phyloP scores from a whole-genome alignment of 768 basidiomycete species.

The Grammothele lineata region DNA sequence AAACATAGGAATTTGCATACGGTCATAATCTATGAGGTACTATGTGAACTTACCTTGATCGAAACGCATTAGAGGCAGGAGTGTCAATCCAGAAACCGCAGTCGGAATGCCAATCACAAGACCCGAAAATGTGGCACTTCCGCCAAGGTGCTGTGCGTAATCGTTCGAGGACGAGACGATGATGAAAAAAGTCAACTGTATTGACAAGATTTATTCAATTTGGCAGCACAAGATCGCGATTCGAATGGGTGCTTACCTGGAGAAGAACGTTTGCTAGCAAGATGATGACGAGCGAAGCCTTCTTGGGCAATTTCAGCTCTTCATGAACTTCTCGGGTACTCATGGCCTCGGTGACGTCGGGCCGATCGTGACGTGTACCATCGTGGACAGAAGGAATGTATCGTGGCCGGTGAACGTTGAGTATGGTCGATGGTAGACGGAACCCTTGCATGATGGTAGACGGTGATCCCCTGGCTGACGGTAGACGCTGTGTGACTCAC shows the following conservation, averaged over 20 bases:
- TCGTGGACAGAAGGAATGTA: not conserved
- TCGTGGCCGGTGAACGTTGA: not conserved
- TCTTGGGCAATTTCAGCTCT: slow-evolving; percentile 47
- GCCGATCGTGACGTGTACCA: not conserved
- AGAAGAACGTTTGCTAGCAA: slow-evolving; percentile 40
- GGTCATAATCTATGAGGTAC: no score
- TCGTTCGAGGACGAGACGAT: slow-evolving; percentile 62
- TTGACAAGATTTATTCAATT: no score
- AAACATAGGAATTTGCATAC: no score
- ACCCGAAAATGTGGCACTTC: slow-evolving; percentile 65
- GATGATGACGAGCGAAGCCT: slow-evolving; percentile 41
- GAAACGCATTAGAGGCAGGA: slow-evolving; percentile 50
- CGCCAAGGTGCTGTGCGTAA: slow-evolving; percentile 60
- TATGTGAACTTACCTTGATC: slow-evolving; percentile 56
- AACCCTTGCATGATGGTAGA: slow-evolving; percentile 6
- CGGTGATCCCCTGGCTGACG: no score
- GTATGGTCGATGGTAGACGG: slow-evolving; percentile 6
- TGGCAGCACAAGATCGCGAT: no score
- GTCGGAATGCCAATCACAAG: slow-evolving; percentile 66
- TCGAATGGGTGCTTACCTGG: slow-evolving; percentile 38
- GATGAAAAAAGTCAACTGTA: slow-evolving; percentile 63
- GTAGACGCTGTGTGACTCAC: no score
- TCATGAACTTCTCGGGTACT: slow-evolving; percentile 7
- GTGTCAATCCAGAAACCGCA: slow-evolving; percentile 51
- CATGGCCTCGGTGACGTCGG: not conserved